Conservation (phyloP, 805 yeast species). For the Maudiozyma pseudohumilis region DNA sequence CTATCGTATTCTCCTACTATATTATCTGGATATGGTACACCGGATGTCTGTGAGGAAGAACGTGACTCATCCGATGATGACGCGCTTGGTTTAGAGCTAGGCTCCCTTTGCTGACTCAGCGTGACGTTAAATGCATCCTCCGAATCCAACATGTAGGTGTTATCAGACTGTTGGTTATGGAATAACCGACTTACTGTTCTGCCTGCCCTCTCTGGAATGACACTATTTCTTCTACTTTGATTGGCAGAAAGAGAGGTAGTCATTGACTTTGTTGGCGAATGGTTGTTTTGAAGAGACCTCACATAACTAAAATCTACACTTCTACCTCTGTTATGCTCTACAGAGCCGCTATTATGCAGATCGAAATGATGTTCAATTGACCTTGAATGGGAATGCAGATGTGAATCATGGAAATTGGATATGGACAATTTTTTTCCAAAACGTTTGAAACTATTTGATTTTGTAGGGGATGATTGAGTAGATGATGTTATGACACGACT, state of each 20-base stretch:
- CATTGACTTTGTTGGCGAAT: slow-evolving; percentile 27
- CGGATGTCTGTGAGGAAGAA: slow-evolving; percentile 8
- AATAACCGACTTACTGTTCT: slow-evolving; percentile 11
- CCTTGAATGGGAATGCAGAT: background rate
- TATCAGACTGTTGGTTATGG: slow-evolving; percentile 7
- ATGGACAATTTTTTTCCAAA: slow-evolving; percentile 26
- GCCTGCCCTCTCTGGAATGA: slow-evolving; percentile 7
- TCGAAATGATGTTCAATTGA: background rate
- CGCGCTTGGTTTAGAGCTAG: background rate
- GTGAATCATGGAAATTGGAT: slow-evolving; percentile 22
- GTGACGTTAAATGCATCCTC: slow-evolving; percentile 3
- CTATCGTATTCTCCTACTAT: slow-evolving; percentile 29
- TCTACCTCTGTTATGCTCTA: slow-evolving; percentile 17
- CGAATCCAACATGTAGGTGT: slow-evolving; percentile 4
- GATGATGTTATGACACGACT: slow-evolving; percentile 4
- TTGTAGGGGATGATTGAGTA: slow-evolving; percentile 24
- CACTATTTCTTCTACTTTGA: slow-evolving; percentile 13
- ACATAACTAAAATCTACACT: slow-evolving; percentile 27
- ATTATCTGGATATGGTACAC: slow-evolving; percentile 18
- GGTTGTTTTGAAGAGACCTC: slow-evolving; percentile 22
- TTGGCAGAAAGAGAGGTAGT: slow-evolving; percentile 6
- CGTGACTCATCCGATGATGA: slow-evolving; percentile 7
- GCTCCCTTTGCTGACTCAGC: slow-evolving; percentile 1
- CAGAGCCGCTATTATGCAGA: background rate
- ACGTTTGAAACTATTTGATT: slow-evolving; percentile 19